Percentiles rank a stretch among this genome's conserved stretches.
phyloP scores from a whole-genome alignment of 805 yeast genomes.

The Starmerella kuoi region DNA sequence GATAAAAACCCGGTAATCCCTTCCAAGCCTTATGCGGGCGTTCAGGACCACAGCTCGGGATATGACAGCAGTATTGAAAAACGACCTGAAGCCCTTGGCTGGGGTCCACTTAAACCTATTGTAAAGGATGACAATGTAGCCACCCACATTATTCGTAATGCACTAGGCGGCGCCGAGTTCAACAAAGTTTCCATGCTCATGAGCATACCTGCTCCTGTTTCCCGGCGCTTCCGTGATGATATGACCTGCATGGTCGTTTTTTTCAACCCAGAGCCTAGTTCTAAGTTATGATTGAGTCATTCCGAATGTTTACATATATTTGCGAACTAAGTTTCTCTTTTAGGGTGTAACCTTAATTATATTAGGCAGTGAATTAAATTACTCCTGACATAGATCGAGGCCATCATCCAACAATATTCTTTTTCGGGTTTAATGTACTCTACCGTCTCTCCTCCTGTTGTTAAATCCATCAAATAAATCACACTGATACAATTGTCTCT shows the following conservation, averaged over 20 bases:
- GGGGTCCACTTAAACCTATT: constrained; percentile 20
- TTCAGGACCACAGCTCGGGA: constrained; percentile 33
- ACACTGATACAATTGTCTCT: too few relatives aligned
- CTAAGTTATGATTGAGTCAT: constrained; percentile 8
- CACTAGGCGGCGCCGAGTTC: constrained; percentile 73
- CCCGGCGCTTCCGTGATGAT: constrained; percentile 88
- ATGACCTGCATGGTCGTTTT: constrained; percentile 89
- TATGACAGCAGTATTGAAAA: constrained; percentile 30
- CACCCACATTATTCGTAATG: constrained; percentile 85
- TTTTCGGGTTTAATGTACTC: too few relatives aligned
- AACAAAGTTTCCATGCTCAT: constrained; percentile 78
- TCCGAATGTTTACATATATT: too few relatives aligned
- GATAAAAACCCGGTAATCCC: constrained; percentile 46
- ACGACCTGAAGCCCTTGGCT: constrained; percentile 35
- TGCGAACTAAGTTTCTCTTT: too few relatives aligned
- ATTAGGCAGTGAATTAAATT: too few relatives aligned
- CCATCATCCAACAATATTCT: too few relatives aligned
- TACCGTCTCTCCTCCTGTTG: too few relatives aligned
- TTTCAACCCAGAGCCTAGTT: constrained; percentile 32
- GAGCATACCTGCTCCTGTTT: constrained; percentile 81
- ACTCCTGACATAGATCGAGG: neutral
- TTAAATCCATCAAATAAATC: too few relatives aligned
- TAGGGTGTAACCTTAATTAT: too few relatives aligned
- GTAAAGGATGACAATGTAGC: constrained; percentile 79
- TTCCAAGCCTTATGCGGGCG: constrained; percentile 31